These are phyloP conservation scores for Pittosporum tobira DNA, from an alignment of 129 eudicot species.

Conservation along the genomic window DNA sequence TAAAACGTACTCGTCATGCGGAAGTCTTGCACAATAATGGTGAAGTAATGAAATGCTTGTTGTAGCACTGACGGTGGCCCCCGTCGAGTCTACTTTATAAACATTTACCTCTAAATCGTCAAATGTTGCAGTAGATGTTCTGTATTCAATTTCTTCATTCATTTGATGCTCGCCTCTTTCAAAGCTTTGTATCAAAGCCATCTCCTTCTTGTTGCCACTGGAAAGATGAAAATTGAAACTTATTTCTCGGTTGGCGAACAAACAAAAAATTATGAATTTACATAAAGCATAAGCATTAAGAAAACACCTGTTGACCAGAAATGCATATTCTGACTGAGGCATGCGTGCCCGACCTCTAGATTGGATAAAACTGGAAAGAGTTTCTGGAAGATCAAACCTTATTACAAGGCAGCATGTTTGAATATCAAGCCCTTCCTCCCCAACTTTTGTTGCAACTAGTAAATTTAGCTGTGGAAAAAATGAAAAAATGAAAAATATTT, in stretches of 20 bases:
- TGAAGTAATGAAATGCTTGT: constrained; percentile 77
- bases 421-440: constrained; percentile 98
- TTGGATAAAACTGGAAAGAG: constrained; percentile 92
- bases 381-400: constrained; percentile 97
- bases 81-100: constrained; percentile 71
- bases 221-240: constrained; percentile 6
- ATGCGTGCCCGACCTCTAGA: constrained; percentile 99
- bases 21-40: constrained; percentile 89
- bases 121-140: constrained; percentile 26
- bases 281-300: constrained; percentile 1
- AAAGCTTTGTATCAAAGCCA: constrained; percentile 48
- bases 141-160: constrained; percentile 59
- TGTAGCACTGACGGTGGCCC: constrained; percentile 71
- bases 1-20: constrained; percentile 82
- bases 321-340: constrained; percentile 94
- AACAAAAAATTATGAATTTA: constrained; percentile 3
- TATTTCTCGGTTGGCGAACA: constrained; percentile 1
- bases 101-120: constrained; percentile 47
- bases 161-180: constrained; percentile 50
- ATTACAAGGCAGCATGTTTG: constrained; percentile 98
- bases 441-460: constrained; percentile 92
- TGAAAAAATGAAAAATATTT: too few relatives aligned
- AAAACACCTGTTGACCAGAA: constrained; percentile 83
- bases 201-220: constrained; percentile 70
- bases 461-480: constrained; percentile 69